A percentile compares a stretch with the other conserved stretches of the same genome.
Conservation (phyloP, 371 early-diverging fungal genomes). For the Mortierella sp. region DNA sequence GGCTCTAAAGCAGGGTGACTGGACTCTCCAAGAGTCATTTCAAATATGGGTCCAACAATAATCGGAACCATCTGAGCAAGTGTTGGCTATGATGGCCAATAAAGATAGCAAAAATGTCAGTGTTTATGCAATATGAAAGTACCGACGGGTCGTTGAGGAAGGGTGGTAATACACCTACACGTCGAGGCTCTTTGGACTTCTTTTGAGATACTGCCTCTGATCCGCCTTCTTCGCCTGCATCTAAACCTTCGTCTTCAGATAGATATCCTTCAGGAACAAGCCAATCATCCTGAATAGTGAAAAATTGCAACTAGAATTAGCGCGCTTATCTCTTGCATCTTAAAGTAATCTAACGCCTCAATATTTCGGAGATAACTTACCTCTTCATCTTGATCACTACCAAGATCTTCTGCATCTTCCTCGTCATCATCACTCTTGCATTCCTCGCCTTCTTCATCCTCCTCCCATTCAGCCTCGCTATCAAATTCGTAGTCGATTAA, state of each 20-base stretch:
- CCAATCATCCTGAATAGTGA: conserved; percentile 65
- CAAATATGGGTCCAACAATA: conserved; percentile 69
- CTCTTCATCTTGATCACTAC: conserved; percentile 70
- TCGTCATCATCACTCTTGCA: conserved; percentile 85
- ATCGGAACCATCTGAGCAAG: conserved; percentile 54
- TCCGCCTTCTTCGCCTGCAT: conserved; percentile 63
- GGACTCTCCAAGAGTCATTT: conserved; percentile 53
- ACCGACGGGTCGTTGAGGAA: neutral
- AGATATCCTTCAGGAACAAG: conserved; percentile 85
- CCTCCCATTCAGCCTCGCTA: conserved; percentile 93
- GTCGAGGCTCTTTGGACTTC: conserved; percentile 38
- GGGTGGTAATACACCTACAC: conserved; percentile 25
- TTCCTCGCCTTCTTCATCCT: conserved; percentile 92
- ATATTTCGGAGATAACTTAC: conserved; percentile 24
- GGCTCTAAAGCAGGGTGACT: conserved; percentile 49
- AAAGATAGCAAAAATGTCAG: neutral
- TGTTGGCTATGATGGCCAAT: conserved; percentile 22
- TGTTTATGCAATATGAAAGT: neutral
- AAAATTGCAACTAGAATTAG: neutral
- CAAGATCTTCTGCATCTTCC: conserved; percentile 63
- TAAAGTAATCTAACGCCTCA: neutral
- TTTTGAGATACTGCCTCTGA: conserved; percentile 14
- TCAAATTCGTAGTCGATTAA: conserved; percentile 87
- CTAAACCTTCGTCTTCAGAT: conserved; percentile 82
- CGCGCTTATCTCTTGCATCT: neutral